A percentile compares a stretch with the other conserved stretches of the same genome.
phyloP scores from a whole-genome alignment of 2,329 filamentous ascomycete genomes.

The Nemania sp. region DNA sequence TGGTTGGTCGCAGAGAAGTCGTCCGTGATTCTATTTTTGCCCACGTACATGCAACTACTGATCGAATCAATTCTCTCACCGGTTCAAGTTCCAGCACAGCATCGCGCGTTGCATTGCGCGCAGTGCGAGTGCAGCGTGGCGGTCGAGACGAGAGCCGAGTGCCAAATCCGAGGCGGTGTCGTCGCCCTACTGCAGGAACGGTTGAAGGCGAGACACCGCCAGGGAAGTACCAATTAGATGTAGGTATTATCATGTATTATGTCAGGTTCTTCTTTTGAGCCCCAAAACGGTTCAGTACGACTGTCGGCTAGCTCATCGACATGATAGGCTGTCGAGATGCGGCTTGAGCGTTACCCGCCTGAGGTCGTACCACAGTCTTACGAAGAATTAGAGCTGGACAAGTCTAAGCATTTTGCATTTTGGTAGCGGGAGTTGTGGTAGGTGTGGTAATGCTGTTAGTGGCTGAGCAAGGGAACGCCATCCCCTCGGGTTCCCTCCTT shows the following conservation, averaged over 20 bases:
- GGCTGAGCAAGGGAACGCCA: constrained; percentile 13
- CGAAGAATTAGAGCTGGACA: too few species aligned
- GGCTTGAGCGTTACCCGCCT: constrained; percentile 19
- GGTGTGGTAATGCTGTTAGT: constrained; percentile 1
- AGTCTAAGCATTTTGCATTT: too few species aligned
- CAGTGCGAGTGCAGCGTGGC: constrained; percentile 3
- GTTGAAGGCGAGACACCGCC: constrained; percentile 31
- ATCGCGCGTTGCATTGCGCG: background rate
- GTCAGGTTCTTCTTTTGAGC: constrained; percentile 22
- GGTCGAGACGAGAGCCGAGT: constrained; percentile 12
- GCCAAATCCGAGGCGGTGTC: constrained; percentile 25
- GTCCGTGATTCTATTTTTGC: constrained; percentile 20
- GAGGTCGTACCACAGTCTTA: constrained; percentile 13
- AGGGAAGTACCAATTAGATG: background rate
- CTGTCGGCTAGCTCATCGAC: constrained; percentile 17
- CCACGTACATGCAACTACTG: background rate
- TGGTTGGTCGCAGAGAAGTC: background rate
- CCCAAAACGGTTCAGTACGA: too few species aligned
- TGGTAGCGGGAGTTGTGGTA: too few species aligned
- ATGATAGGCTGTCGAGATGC: constrained; percentile 19
- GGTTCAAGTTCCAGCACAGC: background rate
- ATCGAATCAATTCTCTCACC: background rate
- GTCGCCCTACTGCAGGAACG: constrained; percentile 39
- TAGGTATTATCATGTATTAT: background rate
- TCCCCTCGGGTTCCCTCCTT: background rate